These are phyloP conservation scores for Hypomyces rosellus DNA, from an alignment of 2,329 filamentous ascomycete species.

Conservation along the genomic window DNA sequence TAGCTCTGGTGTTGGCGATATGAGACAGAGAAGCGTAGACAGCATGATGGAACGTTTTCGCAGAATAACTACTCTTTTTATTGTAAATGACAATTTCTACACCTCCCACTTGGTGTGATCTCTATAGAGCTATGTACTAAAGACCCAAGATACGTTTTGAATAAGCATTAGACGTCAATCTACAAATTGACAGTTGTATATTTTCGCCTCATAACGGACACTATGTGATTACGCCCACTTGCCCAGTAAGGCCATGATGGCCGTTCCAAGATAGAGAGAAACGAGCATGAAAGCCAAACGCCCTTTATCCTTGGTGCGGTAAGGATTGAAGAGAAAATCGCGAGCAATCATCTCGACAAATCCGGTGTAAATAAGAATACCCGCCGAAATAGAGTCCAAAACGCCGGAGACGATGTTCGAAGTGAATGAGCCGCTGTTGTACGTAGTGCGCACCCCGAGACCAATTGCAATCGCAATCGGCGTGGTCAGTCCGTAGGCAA, in stretches of 20 bases:
- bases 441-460: constrained; percentile 34
- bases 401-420: constrained; percentile 68
- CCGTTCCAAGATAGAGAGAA: constrained; percentile 59
- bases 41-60: too few species aligned
- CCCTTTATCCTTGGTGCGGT: constrained; percentile 55
- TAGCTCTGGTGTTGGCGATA: too few species aligned
- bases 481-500: constrained; percentile 44
- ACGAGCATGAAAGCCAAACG: constrained; percentile 51
- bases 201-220: too few species aligned
- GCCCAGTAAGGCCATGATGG: constrained; percentile 68
- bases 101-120: too few species aligned
- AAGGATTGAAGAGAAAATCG: constrained; percentile 82
- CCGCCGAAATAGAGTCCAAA: constrained; percentile 76
- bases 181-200: too few species aligned
- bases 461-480: constrained; percentile 46
- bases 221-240: constrained; percentile 55
- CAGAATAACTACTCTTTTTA: too few species aligned
- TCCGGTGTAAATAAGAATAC: constrained; percentile 82
- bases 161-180: too few species aligned
- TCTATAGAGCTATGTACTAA: too few species aligned
- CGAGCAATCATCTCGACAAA: constrained; percentile 84
- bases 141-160: too few species aligned
- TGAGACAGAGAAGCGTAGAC: too few species aligned
- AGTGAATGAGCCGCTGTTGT: constrained; percentile 20
- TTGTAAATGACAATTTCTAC: too few species aligned